Conservation (phyloP, 1,139 yeast species). For the Nakaseomyces nivariensis region DNA sequence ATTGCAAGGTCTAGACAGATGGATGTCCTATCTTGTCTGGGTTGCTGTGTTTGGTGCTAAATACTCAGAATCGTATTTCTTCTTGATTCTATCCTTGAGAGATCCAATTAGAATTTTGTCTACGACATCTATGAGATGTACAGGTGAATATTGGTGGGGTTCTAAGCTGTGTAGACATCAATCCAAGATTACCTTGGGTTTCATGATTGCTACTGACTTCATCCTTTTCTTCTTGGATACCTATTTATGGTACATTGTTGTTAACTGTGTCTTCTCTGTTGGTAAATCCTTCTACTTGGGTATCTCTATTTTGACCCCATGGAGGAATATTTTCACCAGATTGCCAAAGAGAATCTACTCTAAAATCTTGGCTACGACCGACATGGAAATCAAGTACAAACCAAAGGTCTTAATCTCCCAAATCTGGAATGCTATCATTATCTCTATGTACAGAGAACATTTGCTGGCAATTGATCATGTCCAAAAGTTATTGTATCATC, state of each 20-base stretch:
- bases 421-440: slow-evolving; percentile 97
- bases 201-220: slow-evolving; percentile 88
- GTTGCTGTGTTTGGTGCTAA: slow-evolving; percentile 79
- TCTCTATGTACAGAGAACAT: slow-evolving; percentile 97
- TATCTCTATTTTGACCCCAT: slow-evolving; percentile 95
- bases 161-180: slow-evolving; percentile 68
- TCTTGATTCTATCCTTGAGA: slow-evolving; percentile 79
- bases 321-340: slow-evolving; percentile 98
- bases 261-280: slow-evolving; percentile 89
- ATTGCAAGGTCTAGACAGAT: slow-evolving; percentile 82
- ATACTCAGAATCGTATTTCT: slow-evolving; percentile 82
- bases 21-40: slow-evolving; percentile 94
- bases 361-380: slow-evolving; percentile 93
- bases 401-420: slow-evolving; percentile 97
- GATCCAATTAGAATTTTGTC: slow-evolving; percentile 82
- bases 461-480: slow-evolving; percentile 96
- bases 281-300: slow-evolving; percentile 97
- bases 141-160: slow-evolving; percentile 88
- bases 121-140: slow-evolving; percentile 58
- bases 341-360: slow-evolving; percentile 98
- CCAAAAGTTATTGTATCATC: slow-evolving; percentile 91
- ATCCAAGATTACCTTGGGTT: slow-evolving; percentile 77
- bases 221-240: slow-evolving; percentile 96
- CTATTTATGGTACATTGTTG: slow-evolving; percentile 95
- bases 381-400: slow-evolving; percentile 97